Evolutionary conservation across 495 filamentous ascomycete genomes (phyloP).

Genomic region (Aspergillus cristatus): DNA sequence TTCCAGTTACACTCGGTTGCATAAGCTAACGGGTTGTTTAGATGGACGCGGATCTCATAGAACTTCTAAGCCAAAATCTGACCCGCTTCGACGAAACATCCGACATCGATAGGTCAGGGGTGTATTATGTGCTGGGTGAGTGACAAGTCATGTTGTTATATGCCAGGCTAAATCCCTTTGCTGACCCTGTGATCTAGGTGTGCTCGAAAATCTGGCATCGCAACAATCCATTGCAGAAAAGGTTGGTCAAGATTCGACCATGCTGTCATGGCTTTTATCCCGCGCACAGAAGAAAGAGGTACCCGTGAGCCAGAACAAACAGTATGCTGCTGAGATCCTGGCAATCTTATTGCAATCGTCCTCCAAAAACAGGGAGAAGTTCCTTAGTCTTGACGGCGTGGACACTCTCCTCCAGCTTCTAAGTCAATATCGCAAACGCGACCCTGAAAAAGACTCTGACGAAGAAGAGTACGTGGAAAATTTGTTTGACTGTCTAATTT

Average conservation of each 20-base stretch:
- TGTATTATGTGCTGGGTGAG: slow-evolving; percentile 72
- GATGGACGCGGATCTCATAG: slow-evolving; percentile 72
- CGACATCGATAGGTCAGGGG: slow-evolving; percentile 70
- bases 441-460: slow-evolving; percentile 76
- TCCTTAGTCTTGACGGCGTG: slow-evolving; percentile 61
- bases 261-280: slow-evolving; percentile 68
- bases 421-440: slow-evolving; percentile 78
- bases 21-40: slow-evolving; percentile 18
- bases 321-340: slow-evolving; percentile 87
- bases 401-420: slow-evolving; percentile 77
- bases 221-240: slow-evolving; percentile 55
- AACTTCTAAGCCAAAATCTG: slow-evolving; percentile 76
- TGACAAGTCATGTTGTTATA: background rate
- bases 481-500: slow-evolving; percentile 74
- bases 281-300: slow-evolving; percentile 57
- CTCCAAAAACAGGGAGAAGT: slow-evolving; percentile 47
- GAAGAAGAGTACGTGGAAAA: slow-evolving; percentile 96
- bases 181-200: slow-evolving; percentile 29
- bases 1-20: background rate
- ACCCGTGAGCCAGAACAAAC: slow-evolving; percentile 75
- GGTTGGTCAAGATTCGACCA: slow-evolving; percentile 54
- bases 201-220: slow-evolving; percentile 81
- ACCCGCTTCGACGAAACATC: slow-evolving; percentile 69
- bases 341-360: slow-evolving; percentile 77
- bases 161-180: background rate